phyloP scores from a whole-genome alignment of 2,329 filamentous ascomycete genomes.

The Talaromyces marneffei region DNA sequence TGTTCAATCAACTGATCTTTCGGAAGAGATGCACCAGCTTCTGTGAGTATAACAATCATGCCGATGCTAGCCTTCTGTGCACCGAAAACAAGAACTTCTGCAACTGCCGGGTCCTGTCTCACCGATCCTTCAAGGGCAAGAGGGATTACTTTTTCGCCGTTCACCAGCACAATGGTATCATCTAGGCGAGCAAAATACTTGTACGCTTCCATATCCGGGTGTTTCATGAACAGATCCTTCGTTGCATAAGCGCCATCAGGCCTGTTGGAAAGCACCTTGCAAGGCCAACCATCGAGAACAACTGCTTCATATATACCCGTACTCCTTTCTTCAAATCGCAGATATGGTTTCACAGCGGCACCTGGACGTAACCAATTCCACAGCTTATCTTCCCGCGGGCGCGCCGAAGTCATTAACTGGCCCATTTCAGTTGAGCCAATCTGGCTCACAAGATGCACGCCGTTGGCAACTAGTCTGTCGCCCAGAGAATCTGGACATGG shows the following conservation, averaged over 20 bases:
- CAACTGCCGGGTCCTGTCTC: constrained; percentile 13
- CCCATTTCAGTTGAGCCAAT: constrained; percentile 59
- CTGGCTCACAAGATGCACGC: constrained; percentile 52
- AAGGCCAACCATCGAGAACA: constrained; percentile 33
- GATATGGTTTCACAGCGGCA: constrained; percentile 36
- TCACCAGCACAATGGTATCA: constrained; percentile 15
- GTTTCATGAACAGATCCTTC: constrained; percentile 43
- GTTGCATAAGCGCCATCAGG: constrained; percentile 46
- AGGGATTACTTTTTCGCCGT: constrained; percentile 21
- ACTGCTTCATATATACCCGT: constrained; percentile 34
- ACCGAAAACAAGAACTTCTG: constrained; percentile 16
- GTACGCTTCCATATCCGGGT: constrained; percentile 38
- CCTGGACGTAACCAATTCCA: constrained; percentile 57
- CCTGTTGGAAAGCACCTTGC: constrained; percentile 41
- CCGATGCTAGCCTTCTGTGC: constrained; percentile 17
- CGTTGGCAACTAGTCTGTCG: constrained; percentile 46
- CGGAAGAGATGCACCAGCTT: constrained; percentile 37
- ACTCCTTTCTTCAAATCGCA: constrained; percentile 31
- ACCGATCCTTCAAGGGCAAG: constrained; percentile 17
- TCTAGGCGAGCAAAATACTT: constrained; percentile 16
- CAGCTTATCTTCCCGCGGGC: constrained; percentile 48
- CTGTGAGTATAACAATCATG: constrained; percentile 48
- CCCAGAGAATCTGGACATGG: constrained; percentile 57
- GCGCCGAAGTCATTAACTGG: constrained; percentile 56
- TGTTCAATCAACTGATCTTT: constrained; percentile 44